A percentile compares a stretch with the other conserved stretches of the same genome.
Evolutionary conservation across 768 basidiomycete species (phyloP).

Genomic region (Mycena vitilis): DNA sequence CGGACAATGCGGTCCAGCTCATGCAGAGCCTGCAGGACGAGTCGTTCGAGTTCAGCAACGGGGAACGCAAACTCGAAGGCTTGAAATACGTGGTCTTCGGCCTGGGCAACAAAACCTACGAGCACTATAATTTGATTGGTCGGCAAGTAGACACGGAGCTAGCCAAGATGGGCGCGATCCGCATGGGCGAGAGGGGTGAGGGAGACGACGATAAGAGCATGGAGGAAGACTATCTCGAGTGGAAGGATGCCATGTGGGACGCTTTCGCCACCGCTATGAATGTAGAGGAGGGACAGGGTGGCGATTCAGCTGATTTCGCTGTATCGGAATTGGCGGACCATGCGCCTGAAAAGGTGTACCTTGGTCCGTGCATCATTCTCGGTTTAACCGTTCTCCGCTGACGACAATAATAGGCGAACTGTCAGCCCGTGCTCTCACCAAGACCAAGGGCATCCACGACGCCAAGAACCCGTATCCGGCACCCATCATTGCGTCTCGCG

Average conservation of each 20-base stretch:
- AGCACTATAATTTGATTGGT: slow-evolving; percentile 95
- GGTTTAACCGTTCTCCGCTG: slow-evolving; percentile 24
- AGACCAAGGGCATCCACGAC: slow-evolving; percentile 96
- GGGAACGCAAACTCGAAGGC: slow-evolving; percentile 78
- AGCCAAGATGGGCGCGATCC: slow-evolving; percentile 81
- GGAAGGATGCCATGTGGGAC: slow-evolving; percentile 99
- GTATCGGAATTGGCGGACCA: slow-evolving; percentile 85
- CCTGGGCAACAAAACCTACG: slow-evolving; percentile 93
- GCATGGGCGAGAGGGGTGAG: slow-evolving; percentile 92
- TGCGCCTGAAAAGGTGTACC: slow-evolving; percentile 90
- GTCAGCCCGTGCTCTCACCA: slow-evolving; percentile 92
- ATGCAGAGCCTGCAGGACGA: slow-evolving; percentile 93
- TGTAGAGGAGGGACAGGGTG: slow-evolving; percentile 96
- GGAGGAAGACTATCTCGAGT: slow-evolving; percentile 99
- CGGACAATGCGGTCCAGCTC: slow-evolving; percentile 95
- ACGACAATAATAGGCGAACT: slow-evolving; percentile 76
- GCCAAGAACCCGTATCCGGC: slow-evolving; percentile 97
- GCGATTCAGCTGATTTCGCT: slow-evolving; percentile 93
- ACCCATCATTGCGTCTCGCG: slow-evolving; percentile 79
- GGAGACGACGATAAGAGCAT: slow-evolving; percentile 99
- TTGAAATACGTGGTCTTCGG: slow-evolving; percentile 96
- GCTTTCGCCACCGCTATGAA: slow-evolving; percentile 83
- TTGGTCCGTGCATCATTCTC: slow-evolving; percentile 63
- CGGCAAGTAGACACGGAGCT: slow-evolving; percentile 81
- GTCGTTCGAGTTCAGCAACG: slow-evolving; percentile 88